Evolutionary conservation across 208 protist species (phyloP).

Genomic region (Wallacemonas sp.): DNA sequence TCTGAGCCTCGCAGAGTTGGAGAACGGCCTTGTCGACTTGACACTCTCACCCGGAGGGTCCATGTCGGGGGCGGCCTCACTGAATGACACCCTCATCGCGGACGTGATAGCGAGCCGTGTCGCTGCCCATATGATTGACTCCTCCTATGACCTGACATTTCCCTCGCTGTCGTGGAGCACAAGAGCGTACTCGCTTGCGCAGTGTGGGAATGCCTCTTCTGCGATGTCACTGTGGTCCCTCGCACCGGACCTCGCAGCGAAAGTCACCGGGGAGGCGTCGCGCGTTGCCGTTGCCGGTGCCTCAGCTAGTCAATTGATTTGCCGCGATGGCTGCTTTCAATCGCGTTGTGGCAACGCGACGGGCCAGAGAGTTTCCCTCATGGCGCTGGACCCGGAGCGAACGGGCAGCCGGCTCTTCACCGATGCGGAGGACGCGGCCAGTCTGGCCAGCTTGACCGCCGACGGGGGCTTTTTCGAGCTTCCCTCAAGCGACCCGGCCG

Average conservation of each 20-base stretch:
- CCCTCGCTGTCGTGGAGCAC: conserved; percentile 8
- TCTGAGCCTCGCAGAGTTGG: conserved; percentile 52
- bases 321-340: neutral
- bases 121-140: neutral
- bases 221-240: conserved; percentile 3
- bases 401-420: neutral
- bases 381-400: neutral
- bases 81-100: conserved; percentile 45
- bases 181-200: conserved; percentile 2
- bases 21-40: conserved; percentile 48
- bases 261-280: neutral
- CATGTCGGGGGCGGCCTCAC: conserved; percentile 19
- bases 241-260: neutral
- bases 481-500: too few species aligned
- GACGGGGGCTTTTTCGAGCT: neutral
- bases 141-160: conserved; percentile 4
- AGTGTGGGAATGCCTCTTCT: neutral
- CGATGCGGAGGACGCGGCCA: conserved; percentile 15
- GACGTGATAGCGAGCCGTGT: conserved; percentile 13
- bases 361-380: neutral
- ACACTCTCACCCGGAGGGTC: conserved; percentile 36
- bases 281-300: neutral
- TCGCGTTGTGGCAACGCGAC: neutral
- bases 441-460: conserved; percentile 11
- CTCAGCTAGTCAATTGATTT: neutral